Percentiles rank a stretch among this genome's conserved stretches.
These are phyloP conservation scores for Mollisia scopiformis DNA, from an alignment of 2,329 filamentous ascomycete genomes.

Conservation along the genomic window DNA sequence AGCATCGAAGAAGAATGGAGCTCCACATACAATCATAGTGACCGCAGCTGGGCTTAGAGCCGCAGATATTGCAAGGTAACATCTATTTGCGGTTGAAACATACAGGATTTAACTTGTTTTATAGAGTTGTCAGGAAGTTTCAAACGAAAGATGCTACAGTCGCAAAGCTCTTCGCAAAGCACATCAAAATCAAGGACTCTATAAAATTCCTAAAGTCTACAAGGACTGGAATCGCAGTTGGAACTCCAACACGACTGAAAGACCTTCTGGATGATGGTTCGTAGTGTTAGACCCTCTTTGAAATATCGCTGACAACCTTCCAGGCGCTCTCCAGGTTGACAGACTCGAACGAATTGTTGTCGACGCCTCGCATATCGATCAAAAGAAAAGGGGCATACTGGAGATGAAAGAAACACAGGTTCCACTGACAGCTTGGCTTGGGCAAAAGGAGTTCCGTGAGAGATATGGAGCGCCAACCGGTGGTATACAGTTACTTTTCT, in stretches of 20 bases:
- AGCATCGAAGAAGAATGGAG: slow-evolving; percentile 69
- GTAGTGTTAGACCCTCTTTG: slow-evolving; percentile 26
- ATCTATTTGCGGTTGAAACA: neutral
- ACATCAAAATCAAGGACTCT: slow-evolving; percentile 92
- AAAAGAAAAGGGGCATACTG: slow-evolving; percentile 90
- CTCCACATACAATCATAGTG: slow-evolving; percentile 88
- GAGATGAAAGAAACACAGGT: slow-evolving; percentile 94
- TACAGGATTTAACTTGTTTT: slow-evolving; percentile 13
- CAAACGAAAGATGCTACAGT: slow-evolving; percentile 78
- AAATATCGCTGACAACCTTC: slow-evolving; percentile 23
- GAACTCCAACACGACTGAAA: slow-evolving; percentile 81
- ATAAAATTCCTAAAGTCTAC: slow-evolving; percentile 71
- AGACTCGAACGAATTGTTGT: slow-evolving; percentile 80
- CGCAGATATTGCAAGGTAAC: slow-evolving; percentile 76
- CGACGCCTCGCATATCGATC: slow-evolving; percentile 90
- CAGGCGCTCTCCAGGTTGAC: slow-evolving; percentile 70
- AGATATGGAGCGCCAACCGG: slow-evolving; percentile 63
- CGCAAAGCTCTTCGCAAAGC: slow-evolving; percentile 95
- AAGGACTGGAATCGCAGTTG: slow-evolving; percentile 84
- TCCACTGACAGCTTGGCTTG: slow-evolving; percentile 76
- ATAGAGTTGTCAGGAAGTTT: slow-evolving; percentile 73
- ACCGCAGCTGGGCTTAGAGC: slow-evolving; percentile 82
- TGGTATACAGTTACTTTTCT: slow-evolving; percentile 67
- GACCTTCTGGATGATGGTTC: slow-evolving; percentile 82
- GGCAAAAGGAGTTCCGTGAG: slow-evolving; percentile 70